Evolutionary conservation across 306 rosid genomes (phyloP).

Genomic region (Ochetophila trinervis): DNA sequence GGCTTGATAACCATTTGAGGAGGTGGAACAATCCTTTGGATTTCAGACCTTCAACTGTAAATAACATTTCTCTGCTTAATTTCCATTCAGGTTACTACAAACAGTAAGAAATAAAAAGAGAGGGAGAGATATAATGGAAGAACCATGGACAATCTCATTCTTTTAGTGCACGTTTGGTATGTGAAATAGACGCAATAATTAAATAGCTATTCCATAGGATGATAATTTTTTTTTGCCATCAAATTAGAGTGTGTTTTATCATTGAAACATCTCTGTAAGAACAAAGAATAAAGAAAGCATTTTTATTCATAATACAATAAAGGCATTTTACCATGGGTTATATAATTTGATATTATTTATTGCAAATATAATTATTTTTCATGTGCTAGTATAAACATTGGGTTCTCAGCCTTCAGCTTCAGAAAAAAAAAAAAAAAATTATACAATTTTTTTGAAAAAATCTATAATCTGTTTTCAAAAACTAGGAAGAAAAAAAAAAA

Average conservation of each 20-base stretch:
- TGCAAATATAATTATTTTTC: too few relatives aligned
- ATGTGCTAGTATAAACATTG: too few relatives aligned
- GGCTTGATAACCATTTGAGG: conserved; percentile 43
- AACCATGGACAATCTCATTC: background rate
- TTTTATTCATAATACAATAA: background rate
- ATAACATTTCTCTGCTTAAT: conserved; percentile 55
- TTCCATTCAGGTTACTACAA: conserved; percentile 54
- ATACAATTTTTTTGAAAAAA: too few relatives aligned
- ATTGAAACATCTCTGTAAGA: background rate
- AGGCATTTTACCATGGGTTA: too few relatives aligned
- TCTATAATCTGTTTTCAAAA: too few relatives aligned
- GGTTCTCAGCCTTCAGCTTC: too few relatives aligned
- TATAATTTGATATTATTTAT: too few relatives aligned
- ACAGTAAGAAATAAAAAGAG: background rate
- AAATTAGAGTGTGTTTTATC: background rate
- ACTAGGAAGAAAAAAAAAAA: too few relatives aligned
- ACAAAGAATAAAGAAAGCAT: conserved; percentile 1
- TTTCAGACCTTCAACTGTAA: conserved; percentile 70
- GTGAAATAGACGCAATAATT: too few relatives aligned
- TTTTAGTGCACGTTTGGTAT: too few relatives aligned
- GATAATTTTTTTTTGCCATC: background rate
- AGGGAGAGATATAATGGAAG: background rate
- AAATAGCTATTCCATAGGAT: too few relatives aligned
- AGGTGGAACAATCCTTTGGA: conserved; percentile 78
- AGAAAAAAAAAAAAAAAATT: too few relatives aligned